Conservation (phyloP, 805 yeast species). For the Candida stauntonica region DNA sequence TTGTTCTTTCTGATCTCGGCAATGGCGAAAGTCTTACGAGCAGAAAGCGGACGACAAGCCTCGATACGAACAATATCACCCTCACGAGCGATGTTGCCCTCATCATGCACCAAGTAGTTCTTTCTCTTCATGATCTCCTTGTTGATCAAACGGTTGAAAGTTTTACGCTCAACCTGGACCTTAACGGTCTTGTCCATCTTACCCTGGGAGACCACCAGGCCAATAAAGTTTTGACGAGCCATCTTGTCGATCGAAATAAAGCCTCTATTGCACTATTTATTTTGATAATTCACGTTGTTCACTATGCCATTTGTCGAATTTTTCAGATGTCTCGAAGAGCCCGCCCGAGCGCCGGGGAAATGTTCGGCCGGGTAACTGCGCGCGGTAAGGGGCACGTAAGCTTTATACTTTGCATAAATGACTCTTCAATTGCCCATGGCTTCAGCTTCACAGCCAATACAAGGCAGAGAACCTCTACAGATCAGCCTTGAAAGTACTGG, state of each 20-base stretch:
- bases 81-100: constrained; percentile 83
- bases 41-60: constrained; percentile 78
- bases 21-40: constrained; percentile 80
- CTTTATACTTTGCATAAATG: constrained; percentile 13
- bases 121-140: constrained; percentile 74
- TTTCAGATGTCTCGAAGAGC: too few species aligned
- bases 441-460: too few species aligned
- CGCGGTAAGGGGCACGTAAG: constrained; percentile 16
- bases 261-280: too few species aligned
- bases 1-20: constrained; percentile 86
- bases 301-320: constrained; percentile 1
- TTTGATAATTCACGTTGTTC: too few species aligned
- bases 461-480: too few species aligned
- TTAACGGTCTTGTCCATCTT: constrained; percentile 94
- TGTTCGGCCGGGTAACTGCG: constrained; percentile 10
- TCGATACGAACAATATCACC: constrained; percentile 96
- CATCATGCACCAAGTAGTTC: constrained; percentile 90
- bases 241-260: constrained; percentile 31
- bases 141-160: constrained; percentile 66
- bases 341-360: too few species aligned
- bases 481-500: too few species aligned
- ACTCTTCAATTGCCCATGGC: too few species aligned
- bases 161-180: constrained; percentile 78
- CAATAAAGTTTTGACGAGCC: constrained; percentile 90
- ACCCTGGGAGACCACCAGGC: constrained; percentile 93